Conservation (phyloP, 2,329 filamentous ascomycete species). For the Phialophora macrospora region DNA sequence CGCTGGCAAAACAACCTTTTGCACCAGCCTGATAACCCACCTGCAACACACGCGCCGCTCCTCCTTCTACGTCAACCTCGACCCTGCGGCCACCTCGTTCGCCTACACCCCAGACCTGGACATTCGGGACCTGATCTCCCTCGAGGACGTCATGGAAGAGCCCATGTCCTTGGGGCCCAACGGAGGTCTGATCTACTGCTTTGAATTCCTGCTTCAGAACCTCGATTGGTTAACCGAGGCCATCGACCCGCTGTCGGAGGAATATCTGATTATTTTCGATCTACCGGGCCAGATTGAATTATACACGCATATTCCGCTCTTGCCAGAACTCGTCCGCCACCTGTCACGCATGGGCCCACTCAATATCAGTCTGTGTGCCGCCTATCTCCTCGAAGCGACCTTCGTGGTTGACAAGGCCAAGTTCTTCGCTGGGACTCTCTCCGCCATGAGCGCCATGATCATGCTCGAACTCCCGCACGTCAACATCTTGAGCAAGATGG, state of each 20-base stretch:
- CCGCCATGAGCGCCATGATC: constrained; percentile 98
- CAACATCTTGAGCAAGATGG: constrained; percentile 97
- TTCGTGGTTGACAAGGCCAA: constrained; percentile 96
- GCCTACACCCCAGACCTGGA: constrained; percentile 90
- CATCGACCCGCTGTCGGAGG: constrained; percentile 84
- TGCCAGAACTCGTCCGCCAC: constrained; percentile 81
- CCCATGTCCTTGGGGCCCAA: constrained; percentile 83
- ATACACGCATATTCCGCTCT: constrained; percentile 93
- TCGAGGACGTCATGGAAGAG: constrained; percentile 97
- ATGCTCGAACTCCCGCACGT: constrained; percentile 97
- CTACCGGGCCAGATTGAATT: constrained; percentile 99
- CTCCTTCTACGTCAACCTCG: constrained; percentile 97
- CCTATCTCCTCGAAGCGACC: constrained; percentile 92
- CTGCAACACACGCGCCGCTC: constrained; percentile 89
- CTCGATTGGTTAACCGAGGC: constrained; percentile 88
- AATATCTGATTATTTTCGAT: constrained; percentile 96
- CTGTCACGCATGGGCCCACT: constrained; percentile 78
- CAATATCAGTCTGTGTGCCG: constrained; percentile 88
- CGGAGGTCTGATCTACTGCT: constrained; percentile 92
- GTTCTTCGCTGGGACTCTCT: constrained; percentile 94
- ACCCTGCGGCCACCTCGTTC: constrained; percentile 92
- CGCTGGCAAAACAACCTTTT: constrained; percentile 97
- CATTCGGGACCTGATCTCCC: constrained; percentile 91
- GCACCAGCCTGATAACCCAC: constrained; percentile 88
- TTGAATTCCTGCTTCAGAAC: constrained; percentile 93